Evolutionary conservation across 805 yeast species (phyloP), one percentile per base, ranked within the genome.

Genomic region (Torulaspora gathmanii): DNA sequence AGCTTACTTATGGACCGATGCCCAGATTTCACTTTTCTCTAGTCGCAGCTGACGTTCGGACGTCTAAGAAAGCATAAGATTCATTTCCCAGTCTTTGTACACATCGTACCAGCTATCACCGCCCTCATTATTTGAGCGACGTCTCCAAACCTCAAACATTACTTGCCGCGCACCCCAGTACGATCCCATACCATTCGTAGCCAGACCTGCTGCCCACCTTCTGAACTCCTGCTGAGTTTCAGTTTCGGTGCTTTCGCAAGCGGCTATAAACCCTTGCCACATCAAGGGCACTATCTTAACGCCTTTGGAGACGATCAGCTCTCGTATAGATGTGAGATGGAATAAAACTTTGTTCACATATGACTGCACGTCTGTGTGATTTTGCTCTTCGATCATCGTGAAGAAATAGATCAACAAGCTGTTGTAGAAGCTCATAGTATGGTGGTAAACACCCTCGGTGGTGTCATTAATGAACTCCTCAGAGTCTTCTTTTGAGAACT

Each of bases 241-340:
- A 1, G 64, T 54, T 5, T 82, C 77, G 47, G 77, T 74, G 9
- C 89, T 83, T 50, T 85, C 88, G 56, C 93, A 83, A 0, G 95
- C 95, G 1, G 91, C 89, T 35, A 88, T 82, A 54, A 88, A 88
- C 0, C 93, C 95, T 58, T 85, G 91, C 93, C 95, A 88, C 55
- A 86, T 80, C 27, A 86, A 68, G 3, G 96, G 95, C 28, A 83
- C 78, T 16, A 83, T 75, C 1, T 82, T 79, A 20, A 77, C 80
- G 16, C 72, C 66, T 13, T 68, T 63, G 2, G 52, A 50, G 5
- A 75, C 74, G 27, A 82, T 79, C 39, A 86, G 67, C 33, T 63
- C 59, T 46, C 80, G 85, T 44, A 88, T 75, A 45, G 73, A 70
- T 55, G 82, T 79, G 52, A 87, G 67, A 58, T 83, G 88, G 19